phyloP scores from a whole-genome alignment of 768 basidiomycete genomes.

The Arthromyces matolae region DNA sequence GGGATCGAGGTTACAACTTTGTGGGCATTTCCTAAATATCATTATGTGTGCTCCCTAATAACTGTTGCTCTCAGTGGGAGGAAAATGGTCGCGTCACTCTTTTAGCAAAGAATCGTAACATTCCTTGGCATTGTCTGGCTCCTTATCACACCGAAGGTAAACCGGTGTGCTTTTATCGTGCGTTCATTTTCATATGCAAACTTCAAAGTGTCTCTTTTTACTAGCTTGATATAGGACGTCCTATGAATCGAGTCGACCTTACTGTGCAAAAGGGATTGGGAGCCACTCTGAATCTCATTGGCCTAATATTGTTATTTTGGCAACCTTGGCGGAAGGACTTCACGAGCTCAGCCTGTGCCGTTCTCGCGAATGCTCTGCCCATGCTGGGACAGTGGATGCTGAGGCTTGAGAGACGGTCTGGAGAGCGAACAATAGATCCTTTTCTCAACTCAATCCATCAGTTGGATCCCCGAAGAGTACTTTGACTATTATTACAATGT shows the following conservation, averaged over 20 bases:
- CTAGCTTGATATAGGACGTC: conserved; percentile 4
- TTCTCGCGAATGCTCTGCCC: neutral
- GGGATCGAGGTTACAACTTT: no score
- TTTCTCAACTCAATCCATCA: neutral
- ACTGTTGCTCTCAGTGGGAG: no score
- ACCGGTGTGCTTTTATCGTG: neutral
- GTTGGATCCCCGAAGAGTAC: neutral
- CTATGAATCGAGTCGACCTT: neutral
- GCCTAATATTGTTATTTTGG: neutral
- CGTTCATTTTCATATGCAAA: no score
- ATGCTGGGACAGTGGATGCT: neutral
- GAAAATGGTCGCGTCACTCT: no score
- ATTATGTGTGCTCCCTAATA: no score
- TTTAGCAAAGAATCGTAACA: no score
- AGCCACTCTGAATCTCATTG: neutral
- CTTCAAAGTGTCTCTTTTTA: no score
- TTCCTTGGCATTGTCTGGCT: no score
- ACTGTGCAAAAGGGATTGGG: neutral
- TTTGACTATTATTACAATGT: no score
- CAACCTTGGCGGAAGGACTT: conserved; percentile 1
- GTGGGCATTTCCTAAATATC: no score
- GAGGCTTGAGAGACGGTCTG: neutral
- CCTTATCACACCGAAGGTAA: no score
- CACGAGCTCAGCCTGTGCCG: neutral
- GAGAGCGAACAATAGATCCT: neutral